phyloP scores from a whole-genome alignment of 176 grass and related monocot genomes.

The Ampelocalamus luodianensis region DNA sequence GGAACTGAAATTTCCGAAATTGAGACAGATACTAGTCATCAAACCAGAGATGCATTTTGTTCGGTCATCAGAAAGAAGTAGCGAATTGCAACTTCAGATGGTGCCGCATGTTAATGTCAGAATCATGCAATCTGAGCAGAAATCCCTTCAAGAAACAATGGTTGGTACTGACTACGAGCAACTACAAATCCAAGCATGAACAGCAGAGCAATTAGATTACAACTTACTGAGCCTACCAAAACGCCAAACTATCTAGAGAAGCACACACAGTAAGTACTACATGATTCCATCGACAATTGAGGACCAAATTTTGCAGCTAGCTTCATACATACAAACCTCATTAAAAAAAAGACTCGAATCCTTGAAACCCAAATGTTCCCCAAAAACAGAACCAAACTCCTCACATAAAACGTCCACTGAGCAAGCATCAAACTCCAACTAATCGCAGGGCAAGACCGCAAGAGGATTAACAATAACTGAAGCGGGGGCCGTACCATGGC shows the following conservation, averaged over 20 bases:
- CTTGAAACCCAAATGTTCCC: too few relatives aligned
- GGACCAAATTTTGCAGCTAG: background rate
- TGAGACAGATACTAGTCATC: too few relatives aligned
- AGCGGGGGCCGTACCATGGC: slow-evolving; percentile 20
- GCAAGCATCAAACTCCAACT: background rate
- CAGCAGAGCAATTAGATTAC: background rate
- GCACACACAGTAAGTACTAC: background rate
- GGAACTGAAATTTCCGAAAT: too few relatives aligned
- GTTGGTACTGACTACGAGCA: background rate
- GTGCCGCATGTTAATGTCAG: too few relatives aligned
- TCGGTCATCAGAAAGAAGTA: too few relatives aligned
- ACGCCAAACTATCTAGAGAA: background rate
- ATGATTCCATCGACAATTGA: too few relatives aligned
- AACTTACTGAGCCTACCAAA: background rate
- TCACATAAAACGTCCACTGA: background rate
- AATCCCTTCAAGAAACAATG: background rate
- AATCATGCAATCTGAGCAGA: background rate
- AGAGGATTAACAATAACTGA: background rate
- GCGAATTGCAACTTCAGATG: too few relatives aligned
- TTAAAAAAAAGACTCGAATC: background rate
- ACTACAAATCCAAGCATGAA: background rate
- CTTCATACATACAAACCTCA: background rate
- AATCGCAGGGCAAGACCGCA: background rate
- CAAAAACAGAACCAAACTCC: background rate
- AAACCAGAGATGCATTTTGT: too few relatives aligned